Percentiles rank a stretch among this genome's conserved stretches.
Conservation (phyloP, 495 filamentous ascomycete species). For the Podospora bellae-mahoneyi region DNA sequence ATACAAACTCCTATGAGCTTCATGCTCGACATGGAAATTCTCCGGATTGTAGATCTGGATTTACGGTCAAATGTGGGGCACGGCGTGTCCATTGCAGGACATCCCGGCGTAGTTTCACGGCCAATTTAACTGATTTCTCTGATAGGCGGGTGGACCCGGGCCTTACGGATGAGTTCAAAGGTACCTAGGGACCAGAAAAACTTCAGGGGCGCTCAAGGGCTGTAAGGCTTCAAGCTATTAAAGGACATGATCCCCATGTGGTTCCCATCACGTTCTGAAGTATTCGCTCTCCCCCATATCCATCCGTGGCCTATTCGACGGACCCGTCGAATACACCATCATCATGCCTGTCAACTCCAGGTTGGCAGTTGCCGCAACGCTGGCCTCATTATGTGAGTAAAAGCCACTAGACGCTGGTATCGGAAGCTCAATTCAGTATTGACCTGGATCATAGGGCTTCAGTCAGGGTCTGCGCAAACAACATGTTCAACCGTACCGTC, state of each 20-base stretch:
- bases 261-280: not conserved
- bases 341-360: slow-evolving; percentile 19
- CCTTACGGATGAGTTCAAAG: too few species aligned
- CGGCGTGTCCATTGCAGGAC: not conserved
- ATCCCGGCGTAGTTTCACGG: not conserved
- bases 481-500: slow-evolving; percentile 40
- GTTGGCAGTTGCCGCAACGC: slow-evolving; percentile 11
- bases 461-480: slow-evolving; percentile 28
- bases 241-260: not conserved
- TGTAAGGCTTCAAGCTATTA: not conserved
- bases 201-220: not conserved
- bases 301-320: not conserved
- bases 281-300: not conserved
- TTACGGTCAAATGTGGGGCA: slow-evolving; percentile 3
- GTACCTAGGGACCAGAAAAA: not conserved
- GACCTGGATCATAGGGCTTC: slow-evolving; percentile 15
- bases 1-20: not conserved
- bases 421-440: not conserved
- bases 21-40: not conserved
- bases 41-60: not conserved
- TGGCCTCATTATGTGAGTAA: slow-evolving; percentile 18
- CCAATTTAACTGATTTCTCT: not conserved
- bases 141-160: too few species aligned
- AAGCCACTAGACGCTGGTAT: too few species aligned
- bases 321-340: not conserved